These are phyloP conservation scores for Pittosporum tobira DNA, from an alignment of 129 eudicot species.

Conservation along the genomic window DNA sequence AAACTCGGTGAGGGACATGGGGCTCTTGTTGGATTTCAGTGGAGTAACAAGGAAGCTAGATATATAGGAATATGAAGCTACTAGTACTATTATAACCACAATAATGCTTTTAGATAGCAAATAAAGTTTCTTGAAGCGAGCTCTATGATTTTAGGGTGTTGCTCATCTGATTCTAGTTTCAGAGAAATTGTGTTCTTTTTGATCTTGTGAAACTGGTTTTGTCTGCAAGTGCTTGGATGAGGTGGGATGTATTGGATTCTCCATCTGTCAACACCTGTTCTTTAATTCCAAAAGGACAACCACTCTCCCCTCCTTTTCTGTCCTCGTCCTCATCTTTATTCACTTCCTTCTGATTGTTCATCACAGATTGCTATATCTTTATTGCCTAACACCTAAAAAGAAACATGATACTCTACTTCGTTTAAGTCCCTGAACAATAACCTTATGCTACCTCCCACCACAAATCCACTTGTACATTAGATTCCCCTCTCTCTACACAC, in stretches of 20 bases:
- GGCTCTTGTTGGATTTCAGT: not conserved
- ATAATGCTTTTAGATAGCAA: no score
- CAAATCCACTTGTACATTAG: not conserved
- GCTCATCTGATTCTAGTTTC: not conserved
- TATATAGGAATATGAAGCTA: not conserved
- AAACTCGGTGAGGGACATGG: not conserved
- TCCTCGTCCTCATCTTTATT: not conserved
- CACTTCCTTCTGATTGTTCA: not conserved
- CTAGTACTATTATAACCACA: no score
- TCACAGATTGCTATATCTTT: not conserved
- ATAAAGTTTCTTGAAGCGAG: not conserved
- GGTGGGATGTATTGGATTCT: not conserved
- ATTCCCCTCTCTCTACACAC: not conserved
- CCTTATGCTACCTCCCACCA: not conserved
- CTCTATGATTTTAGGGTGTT: not conserved
- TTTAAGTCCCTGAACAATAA: not conserved
- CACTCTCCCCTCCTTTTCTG: not conserved
- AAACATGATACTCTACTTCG: not conserved
- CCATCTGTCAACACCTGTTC: not conserved
- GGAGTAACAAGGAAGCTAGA: not conserved
- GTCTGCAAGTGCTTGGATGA: conserved; percentile 3
- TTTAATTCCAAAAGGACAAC: not conserved
- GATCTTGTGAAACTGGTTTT: not conserved
- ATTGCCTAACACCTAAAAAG: not conserved
- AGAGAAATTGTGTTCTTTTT: no score